Conservation (phyloP, 2,329 filamentous ascomycete species). For the Pseudogymnoascus sp. region DNA sequence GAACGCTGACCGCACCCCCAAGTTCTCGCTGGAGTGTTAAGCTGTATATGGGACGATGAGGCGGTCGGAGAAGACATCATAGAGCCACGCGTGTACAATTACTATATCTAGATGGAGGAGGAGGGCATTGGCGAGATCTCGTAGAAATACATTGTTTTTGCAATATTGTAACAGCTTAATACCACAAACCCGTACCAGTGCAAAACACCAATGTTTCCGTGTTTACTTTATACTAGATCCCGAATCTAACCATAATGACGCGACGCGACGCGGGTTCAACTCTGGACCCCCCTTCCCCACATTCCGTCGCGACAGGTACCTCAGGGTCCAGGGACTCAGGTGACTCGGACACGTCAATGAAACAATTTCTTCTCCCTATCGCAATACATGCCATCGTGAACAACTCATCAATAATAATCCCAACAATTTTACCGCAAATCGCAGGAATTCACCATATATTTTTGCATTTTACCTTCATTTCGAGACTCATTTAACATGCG, state of each 20-base stretch:
- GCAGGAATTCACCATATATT: not conserved
- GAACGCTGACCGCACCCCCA: slow-evolving; percentile 47
- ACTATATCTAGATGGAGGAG: slow-evolving; percentile 4
- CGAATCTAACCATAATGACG: slow-evolving; percentile 3
- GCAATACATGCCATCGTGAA: not conserved
- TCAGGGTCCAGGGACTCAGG: slow-evolving; percentile 3
- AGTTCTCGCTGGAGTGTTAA: slow-evolving; percentile 36
- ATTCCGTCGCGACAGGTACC: not conserved
- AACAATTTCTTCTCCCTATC: too few relatives aligned
- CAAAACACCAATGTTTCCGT: not conserved
- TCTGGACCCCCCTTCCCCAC: slow-evolving; percentile 2
- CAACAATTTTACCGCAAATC: not conserved
- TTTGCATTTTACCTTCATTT: slow-evolving; percentile 3
- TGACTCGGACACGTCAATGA: slow-evolving; percentile 1
- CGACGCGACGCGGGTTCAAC: slow-evolving; percentile 2
- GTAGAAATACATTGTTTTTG: slow-evolving; percentile 6
- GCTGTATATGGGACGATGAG: not conserved
- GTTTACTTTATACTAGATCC: not conserved
- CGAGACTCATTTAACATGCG: slow-evolving; percentile 7
- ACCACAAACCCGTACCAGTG: too few relatives aligned
- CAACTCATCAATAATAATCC: not conserved
- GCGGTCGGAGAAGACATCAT: not conserved
- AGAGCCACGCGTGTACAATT: slow-evolving; percentile 13
- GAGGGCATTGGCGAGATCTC: not conserved
- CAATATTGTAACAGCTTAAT: not conserved